phyloP scores from a whole-genome alignment of 768 basidiomycete species.

The Daedaleopsis nitida region DNA sequence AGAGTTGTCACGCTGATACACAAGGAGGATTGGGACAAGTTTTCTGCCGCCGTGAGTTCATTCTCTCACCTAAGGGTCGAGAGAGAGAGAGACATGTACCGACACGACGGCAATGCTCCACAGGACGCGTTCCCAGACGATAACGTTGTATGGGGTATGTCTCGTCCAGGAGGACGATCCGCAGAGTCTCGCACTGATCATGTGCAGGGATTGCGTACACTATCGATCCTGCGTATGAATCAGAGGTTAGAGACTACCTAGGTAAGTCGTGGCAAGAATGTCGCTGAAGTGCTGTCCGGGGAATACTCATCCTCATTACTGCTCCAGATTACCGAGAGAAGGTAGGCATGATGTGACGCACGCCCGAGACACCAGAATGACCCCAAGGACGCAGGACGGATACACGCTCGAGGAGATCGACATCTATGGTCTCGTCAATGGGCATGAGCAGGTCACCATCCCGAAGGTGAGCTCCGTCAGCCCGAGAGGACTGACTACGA shows the following conservation, averaged over 20 bases:
- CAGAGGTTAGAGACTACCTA: constrained; percentile 81
- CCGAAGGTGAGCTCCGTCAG: constrained; percentile 44
- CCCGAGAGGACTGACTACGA: neutral
- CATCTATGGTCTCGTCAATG: constrained; percentile 62
- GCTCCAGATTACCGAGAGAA: constrained; percentile 77
- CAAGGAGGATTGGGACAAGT: constrained; percentile 83
- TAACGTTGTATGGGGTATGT: constrained; percentile 83
- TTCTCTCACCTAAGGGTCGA: neutral
- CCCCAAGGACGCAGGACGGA: constrained; percentile 61
- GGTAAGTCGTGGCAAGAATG: constrained; percentile 50
- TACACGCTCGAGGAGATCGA: constrained; percentile 84
- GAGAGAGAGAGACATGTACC: neutral
- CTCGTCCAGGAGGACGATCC: neutral
- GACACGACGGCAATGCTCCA: neutral
- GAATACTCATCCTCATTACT: neutral
- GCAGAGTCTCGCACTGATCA: neutral
- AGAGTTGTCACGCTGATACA: constrained; percentile 89
- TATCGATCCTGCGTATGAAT: constrained; percentile 74
- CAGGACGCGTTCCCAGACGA: constrained; percentile 73
- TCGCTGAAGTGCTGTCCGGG: neutral
- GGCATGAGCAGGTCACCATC: constrained; percentile 56
- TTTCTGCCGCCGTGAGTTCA: constrained; percentile 58
- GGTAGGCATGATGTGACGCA: constrained; percentile 38
- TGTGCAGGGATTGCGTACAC: constrained; percentile 79
- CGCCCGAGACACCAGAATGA: neutral